These are phyloP conservation scores for Phlebiopsis gigantea DNA, from an alignment of 768 basidiomycete species.

Conservation along the genomic window DNA sequence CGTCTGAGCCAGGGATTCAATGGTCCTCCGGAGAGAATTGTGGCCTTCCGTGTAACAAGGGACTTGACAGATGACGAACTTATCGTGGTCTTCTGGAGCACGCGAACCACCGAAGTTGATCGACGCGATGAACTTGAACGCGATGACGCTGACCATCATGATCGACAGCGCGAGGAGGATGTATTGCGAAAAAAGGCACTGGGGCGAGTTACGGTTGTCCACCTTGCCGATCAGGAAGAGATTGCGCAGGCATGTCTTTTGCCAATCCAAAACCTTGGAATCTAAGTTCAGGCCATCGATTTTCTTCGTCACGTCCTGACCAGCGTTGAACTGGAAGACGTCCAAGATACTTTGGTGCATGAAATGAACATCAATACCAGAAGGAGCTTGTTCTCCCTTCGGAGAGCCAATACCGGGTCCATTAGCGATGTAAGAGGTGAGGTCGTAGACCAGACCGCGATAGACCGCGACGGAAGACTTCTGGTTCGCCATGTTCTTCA, in stretches of 20 bases:
- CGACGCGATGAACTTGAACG: slow-evolving; percentile 93
- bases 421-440: slow-evolving; percentile 72
- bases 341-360: slow-evolving; percentile 67
- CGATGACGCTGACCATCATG: slow-evolving; percentile 93
- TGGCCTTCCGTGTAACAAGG: slow-evolving; percentile 99
- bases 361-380: slow-evolving; percentile 48
- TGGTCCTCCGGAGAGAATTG: slow-evolving; percentile 74
- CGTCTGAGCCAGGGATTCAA: slow-evolving; percentile 89
- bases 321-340: slow-evolving; percentile 72
- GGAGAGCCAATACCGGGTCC: slow-evolving; percentile 56
- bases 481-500: slow-evolving; percentile 61
- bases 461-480: slow-evolving; percentile 79
- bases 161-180: slow-evolving; percentile 85
- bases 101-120: slow-evolving; percentile 76
- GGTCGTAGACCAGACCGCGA: slow-evolving; percentile 79
- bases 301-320: slow-evolving; percentile 75
- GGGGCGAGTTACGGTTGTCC: slow-evolving; percentile 86
- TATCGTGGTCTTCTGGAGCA: slow-evolving; percentile 92
- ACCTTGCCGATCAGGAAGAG: slow-evolving; percentile 88
- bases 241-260: slow-evolving; percentile 88
- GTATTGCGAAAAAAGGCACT: slow-evolving; percentile 89
- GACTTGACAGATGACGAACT: slow-evolving; percentile 96
- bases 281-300: slow-evolving; percentile 63
- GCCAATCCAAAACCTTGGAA: slow-evolving; percentile 52
- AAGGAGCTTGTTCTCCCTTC: slow-evolving; percentile 34